Base-by-base conservation (phyloP, 1,139 yeast genomes). In the Martiniozyma asiatica region DNA sequence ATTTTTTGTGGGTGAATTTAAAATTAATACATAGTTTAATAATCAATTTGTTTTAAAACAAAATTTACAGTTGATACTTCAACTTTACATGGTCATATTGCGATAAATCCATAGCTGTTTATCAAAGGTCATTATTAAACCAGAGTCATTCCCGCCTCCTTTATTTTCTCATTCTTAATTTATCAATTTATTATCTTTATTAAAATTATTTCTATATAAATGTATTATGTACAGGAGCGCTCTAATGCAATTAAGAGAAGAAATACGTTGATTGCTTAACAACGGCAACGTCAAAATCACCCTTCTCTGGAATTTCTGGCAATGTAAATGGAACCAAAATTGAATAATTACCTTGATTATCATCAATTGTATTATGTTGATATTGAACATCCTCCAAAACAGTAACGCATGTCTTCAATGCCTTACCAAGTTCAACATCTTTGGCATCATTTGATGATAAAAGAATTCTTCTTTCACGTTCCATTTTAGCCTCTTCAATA, bases 261-360 rank as follows among this genome's bases (percentile, higher is more conserved):
- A 89, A 89, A 56, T 89, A 89, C 29, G 67, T 66, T 36, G 94
- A 81, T 28, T 75, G 68, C 45, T 68, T 67, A 32, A 89, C 77
- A 37, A 68, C 68, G 27, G 61, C 58, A 25, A 89, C 93, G 49
- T 87, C 93, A 48, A 87, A 82, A 20, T 73, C 75, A 27, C 96
- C 98, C 54, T 71, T 79, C 31, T 66, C 59, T 10, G 97, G 97
- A 25, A 85, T 70, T 1, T 63, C 65, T 1, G 94, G 93, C 43
- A 87, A 65, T 30, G 54, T 57, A 41, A 87, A 60, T 13, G 93
- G 94, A 8, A 72, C 73, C 27, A 72, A 44, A 9, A 63, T 56
- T 20, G 47, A 47, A 16, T 52, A 27, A 3, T 26, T 35, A 30
- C 55, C 48, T 14, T 58, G 49, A 22, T 33, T 35, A 16, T 41